These are phyloP conservation scores for Pelargonium nanum DNA, from an alignment of 345 rosid species.

Conservation along the genomic window DNA sequence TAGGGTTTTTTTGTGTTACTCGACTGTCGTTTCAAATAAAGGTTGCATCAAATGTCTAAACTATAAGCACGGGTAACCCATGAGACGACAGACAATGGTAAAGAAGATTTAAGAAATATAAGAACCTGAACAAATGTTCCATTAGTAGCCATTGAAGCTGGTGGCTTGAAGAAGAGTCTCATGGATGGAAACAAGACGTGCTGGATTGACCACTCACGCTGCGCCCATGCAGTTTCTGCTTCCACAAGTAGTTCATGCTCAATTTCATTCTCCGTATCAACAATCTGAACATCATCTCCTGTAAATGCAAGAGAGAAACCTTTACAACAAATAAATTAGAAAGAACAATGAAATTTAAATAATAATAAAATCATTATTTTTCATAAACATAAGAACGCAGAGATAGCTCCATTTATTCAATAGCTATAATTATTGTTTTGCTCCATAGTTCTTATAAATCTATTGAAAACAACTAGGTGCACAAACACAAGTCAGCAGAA, in stretches of 20 bases:
- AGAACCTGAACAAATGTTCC: constrained; percentile 97
- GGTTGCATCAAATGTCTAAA: no score
- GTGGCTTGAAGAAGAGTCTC: constrained; percentile 87
- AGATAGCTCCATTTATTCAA: no score
- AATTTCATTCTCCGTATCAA: constrained; percentile 29
- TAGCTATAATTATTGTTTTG: neutral
- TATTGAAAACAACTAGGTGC: no score
- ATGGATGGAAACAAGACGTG: constrained; percentile 86
- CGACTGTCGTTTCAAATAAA: no score
- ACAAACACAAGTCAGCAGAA: no score
- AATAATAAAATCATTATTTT: no score
- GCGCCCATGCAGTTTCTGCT: constrained; percentile 87
- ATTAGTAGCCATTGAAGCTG: constrained; percentile 67
- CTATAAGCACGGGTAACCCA: neutral
- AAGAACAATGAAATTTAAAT: no score
- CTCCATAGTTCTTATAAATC: neutral
- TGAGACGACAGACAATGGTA: neutral
- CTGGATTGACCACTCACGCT: constrained; percentile 94
- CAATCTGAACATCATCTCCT: constrained; percentile 28
- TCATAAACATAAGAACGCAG: no score
- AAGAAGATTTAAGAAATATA: no score
- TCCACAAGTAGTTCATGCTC: constrained; percentile 64
- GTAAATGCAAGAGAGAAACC: constrained; percentile 10
- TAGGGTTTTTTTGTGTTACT: no score
- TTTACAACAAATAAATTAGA: neutral